phyloP scores from a whole-genome alignment of 495 filamentous ascomycete species.

The Pyrenopolyporus hunteri region DNA sequence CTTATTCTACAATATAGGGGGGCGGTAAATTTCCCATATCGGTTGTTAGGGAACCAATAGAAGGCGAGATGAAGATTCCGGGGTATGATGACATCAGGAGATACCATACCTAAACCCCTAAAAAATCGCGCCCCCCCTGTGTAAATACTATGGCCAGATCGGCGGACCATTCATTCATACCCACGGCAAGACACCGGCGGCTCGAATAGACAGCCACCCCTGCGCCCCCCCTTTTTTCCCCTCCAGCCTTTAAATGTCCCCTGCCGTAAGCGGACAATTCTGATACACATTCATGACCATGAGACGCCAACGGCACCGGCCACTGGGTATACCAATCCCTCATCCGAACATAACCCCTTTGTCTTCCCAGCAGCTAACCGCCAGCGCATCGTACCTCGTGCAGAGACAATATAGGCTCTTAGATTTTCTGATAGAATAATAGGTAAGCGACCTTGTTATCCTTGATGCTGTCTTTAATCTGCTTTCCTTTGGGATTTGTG shows the following conservation, averaged over 20 bases:
- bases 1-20: constrained; percentile 22
- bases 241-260: constrained; percentile 14
- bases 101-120: constrained; percentile 20
- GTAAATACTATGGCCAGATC: constrained; percentile 9
- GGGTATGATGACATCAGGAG: constrained; percentile 8
- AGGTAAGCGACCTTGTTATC: constrained; percentile 98
- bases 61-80: constrained; percentile 10
- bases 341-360: constrained; percentile 6
- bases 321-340: constrained; percentile 15
- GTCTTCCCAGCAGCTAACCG: neutral
- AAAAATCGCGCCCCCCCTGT: constrained; percentile 4
- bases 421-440: constrained; percentile 88
- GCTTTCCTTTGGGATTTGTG: constrained; percentile 59
- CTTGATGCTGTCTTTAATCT: constrained; percentile 73
- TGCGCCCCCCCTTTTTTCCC: constrained; percentile 19
- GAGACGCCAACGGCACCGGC: constrained; percentile 15
- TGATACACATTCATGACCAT: constrained; percentile 18
- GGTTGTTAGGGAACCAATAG: constrained; percentile 2
- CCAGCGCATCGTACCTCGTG: neutral
- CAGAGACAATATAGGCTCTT: constrained; percentile 17
- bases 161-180: constrained; percentile 11
- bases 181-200: constrained; percentile 12
- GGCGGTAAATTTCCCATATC: constrained; percentile 22
- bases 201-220: constrained; percentile 21
- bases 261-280: constrained; percentile 12